These are phyloP conservation scores for Clonostachys rosea DNA, from an alignment of 2,329 filamentous ascomycete species.

Conservation along the genomic window DNA sequence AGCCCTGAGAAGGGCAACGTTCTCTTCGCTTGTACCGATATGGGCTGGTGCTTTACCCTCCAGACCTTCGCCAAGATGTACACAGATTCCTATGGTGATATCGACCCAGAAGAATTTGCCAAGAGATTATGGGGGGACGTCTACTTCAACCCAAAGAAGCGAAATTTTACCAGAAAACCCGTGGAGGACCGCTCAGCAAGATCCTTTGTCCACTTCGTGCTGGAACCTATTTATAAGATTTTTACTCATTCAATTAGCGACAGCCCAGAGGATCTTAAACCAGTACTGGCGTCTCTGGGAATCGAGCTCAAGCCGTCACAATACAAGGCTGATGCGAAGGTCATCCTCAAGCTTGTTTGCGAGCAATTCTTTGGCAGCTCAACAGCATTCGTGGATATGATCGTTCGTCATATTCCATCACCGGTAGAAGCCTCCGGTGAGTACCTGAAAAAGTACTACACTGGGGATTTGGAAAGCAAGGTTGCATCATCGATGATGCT, in stretches of 20 bases:
- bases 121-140: slow-evolving; percentile 91
- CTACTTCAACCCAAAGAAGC: slow-evolving; percentile 87
- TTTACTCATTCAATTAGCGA: slow-evolving; percentile 94
- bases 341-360: slow-evolving; percentile 83
- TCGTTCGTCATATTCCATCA: slow-evolving; percentile 84
- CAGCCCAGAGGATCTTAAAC: slow-evolving; percentile 77
- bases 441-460: slow-evolving; percentile 84
- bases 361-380: slow-evolving; percentile 93
- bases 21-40: slow-evolving; percentile 87
- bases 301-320: slow-evolving; percentile 90
- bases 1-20: slow-evolving; percentile 98
- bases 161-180: slow-evolving; percentile 86
- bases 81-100: slow-evolving; percentile 75
- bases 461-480: slow-evolving; percentile 79
- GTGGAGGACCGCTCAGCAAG: slow-evolving; percentile 76
- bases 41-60: slow-evolving; percentile 96
- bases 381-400: slow-evolving; percentile 91
- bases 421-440: slow-evolving; percentile 73
- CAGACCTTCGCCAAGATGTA: slow-evolving; percentile 97
- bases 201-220: slow-evolving; percentile 88
- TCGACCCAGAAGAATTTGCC: slow-evolving; percentile 81
- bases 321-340: slow-evolving; percentile 83
- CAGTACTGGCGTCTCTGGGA: slow-evolving; percentile 72
- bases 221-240: slow-evolving; percentile 97
- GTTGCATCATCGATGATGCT: slow-evolving; percentile 73